Evolutionary conservation across 2,329 filamentous ascomycete genomes (phyloP), one percentile per base, ranked within the genome.

Genomic region (Penicillium freii): DNA sequence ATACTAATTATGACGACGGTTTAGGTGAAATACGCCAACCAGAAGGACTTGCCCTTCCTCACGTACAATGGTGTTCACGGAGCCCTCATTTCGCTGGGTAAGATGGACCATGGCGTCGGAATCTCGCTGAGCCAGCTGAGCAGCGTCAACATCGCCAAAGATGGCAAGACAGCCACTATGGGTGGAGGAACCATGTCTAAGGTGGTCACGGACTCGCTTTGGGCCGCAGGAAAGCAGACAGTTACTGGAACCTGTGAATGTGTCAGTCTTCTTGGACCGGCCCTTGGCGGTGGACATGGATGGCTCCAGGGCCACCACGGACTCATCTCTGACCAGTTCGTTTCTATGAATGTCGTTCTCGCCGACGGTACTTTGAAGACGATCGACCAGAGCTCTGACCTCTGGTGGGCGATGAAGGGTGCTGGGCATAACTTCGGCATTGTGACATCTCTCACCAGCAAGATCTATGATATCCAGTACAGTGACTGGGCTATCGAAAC

Each of bases 381-480:
- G 0, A 69, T 81, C 1, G 77, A 54, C 66, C 71, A 39, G 11
- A 69, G 71, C 8, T 77, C 78, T 0, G 82, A 85, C 36, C 75
- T 86, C 9, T 85, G 76, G 66, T 86, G 82, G 83, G 83, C 75
- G 1, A 75, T 86, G 62, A 74, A 75, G 48, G 83, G 83, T 5
- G 83, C 82, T 2, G 83, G 82, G 1, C 80, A 84, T 57, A 85
- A 85, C 68, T 85, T 85, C 57, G 83, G 83, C 40, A 78, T 85
- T 52, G 79, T 85, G 17, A 83, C 80, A 1, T 76, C 76, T 1
- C 69, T 80, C 10, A 78, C 74, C 0, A 71, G 73, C 19, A 79
- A 80, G 65, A 76, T 83, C 49, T 82, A 80, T 61, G 75, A 80
- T 43, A 58, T 73, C 75, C 34, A 66, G 67, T 71, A 62, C 58